Evolutionary conservation across 1,284 basidiomycete genomes (phyloP).

Genomic region (Pulchroboletus neoregius): DNA sequence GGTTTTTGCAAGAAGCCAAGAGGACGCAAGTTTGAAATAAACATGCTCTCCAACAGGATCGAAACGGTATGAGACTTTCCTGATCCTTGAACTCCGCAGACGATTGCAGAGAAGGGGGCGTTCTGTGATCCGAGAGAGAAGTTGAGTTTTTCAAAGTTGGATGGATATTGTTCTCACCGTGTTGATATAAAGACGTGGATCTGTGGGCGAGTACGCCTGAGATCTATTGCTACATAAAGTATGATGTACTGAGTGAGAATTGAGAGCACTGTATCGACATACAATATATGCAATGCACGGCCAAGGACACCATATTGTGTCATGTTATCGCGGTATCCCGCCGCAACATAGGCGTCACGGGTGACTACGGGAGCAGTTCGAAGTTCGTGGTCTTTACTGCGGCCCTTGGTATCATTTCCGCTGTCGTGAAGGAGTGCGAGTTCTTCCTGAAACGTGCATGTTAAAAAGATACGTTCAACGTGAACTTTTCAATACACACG

Average conservation of each 20-base stretch:
- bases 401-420: conserved; percentile 19
- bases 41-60: conserved; percentile 61
- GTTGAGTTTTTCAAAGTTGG: neutral
- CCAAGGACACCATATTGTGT: conserved; percentile 60
- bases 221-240: conserved; percentile 28
- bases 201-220: conserved; percentile 32
- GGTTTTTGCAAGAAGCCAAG: conserved; percentile 52
- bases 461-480: neutral
- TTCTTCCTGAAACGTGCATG: conserved; percentile 35
- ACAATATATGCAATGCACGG: conserved; percentile 45
- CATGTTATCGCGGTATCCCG: conserved; percentile 31
- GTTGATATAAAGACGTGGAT: conserved; percentile 56
- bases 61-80: conserved; percentile 71
- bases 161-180: conserved; percentile 39
- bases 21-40: conserved; percentile 45
- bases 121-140: conserved; percentile 39
- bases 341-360: conserved; percentile 44
- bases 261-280: conserved; percentile 8
- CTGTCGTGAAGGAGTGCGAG: conserved; percentile 40
- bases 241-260: neutral
- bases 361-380: conserved; percentile 55
- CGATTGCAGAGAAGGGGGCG: conserved; percentile 53
- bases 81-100: conserved; percentile 64
- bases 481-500: conserved; percentile 15
- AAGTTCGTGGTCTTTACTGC: conserved; percentile 39